Evolutionary conservation across 1,284 basidiomycete genomes (phyloP).

Genomic region (Fomitopsis schrenkii): DNA sequence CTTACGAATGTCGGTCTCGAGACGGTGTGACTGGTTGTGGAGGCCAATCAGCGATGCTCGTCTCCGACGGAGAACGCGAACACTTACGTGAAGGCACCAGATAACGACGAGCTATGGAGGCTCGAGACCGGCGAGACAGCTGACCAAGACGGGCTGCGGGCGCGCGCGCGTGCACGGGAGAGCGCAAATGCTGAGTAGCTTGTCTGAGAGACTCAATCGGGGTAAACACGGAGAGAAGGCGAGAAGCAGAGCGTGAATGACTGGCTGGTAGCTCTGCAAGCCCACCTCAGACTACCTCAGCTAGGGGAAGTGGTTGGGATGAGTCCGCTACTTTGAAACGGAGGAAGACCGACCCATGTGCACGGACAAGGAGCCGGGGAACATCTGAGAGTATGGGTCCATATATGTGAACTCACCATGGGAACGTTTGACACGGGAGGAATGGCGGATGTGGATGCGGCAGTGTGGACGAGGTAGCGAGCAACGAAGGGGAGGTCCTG

Average conservation of each 20-base stretch:
- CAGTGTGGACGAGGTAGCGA: no score
- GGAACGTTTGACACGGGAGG: no score
- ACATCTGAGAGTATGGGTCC: no score
- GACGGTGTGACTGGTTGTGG: neutral
- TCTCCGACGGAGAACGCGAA: neutral
- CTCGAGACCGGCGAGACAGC: neutral
- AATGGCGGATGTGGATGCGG: no score
- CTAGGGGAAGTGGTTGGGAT: no score
- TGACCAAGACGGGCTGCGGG: neutral
- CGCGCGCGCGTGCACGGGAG: neutral
- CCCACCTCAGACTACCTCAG: neutral
- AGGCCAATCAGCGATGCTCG: neutral
- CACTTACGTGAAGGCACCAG: neutral
- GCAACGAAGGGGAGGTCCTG: no score
- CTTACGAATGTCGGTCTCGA: neutral
- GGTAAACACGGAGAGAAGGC: neutral
- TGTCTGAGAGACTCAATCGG: neutral
- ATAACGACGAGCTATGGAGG: neutral
- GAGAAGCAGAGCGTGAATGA: neutral
- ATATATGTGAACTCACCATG: no score
- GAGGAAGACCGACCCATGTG: no score
- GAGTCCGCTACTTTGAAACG: no score
- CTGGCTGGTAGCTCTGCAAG: neutral
- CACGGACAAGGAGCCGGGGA: no score
- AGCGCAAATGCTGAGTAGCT: neutral